Evolutionary conservation across 345 rosid species (phyloP).

Genomic region (Salix brachista): DNA sequence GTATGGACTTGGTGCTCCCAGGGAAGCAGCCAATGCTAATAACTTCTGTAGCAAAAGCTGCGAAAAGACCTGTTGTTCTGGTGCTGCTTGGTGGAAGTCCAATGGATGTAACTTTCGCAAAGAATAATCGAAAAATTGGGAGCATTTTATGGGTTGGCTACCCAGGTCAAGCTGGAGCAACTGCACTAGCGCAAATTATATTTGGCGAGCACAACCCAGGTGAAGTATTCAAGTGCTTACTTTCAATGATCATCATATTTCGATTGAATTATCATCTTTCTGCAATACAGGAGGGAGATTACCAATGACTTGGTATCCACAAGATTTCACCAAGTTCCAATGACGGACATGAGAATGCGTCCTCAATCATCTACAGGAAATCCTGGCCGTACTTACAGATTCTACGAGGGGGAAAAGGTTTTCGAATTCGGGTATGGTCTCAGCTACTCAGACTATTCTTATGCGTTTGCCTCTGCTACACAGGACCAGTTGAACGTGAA

Average conservation of each 20-base stretch:
- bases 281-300: slow-evolving; percentile 69
- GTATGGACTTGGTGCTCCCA: slow-evolving; percentile 59
- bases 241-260: too few species aligned
- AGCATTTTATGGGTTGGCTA: slow-evolving; percentile 92
- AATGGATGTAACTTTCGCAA: slow-evolving; percentile 68
- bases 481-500: slow-evolving; percentile 32
- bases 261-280: background rate
- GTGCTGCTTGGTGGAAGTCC: slow-evolving; percentile 84
- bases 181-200: slow-evolving; percentile 70
- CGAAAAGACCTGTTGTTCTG: slow-evolving; percentile 61
- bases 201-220: slow-evolving; percentile 91
- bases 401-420: slow-evolving; percentile 60
- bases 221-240: slow-evolving; percentile 11
- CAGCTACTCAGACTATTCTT: slow-evolving; percentile 64
- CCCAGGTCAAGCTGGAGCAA: slow-evolving; percentile 86
- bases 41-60: slow-evolving; percentile 49
- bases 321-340: slow-evolving; percentile 53
- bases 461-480: slow-evolving; percentile 33
- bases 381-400: slow-evolving; percentile 86
- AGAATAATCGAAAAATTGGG: slow-evolving; percentile 45
- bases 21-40: slow-evolving; percentile 66
- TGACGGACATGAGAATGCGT: slow-evolving; percentile 92
- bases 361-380: slow-evolving; percentile 53
- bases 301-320: slow-evolving; percentile 88
- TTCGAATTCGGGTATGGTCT: slow-evolving; percentile 73